A percentile compares a stretch with the other conserved stretches of the same genome.
phyloP scores from a whole-genome alignment of 169 alveolate species.

The Plasmodium yoelii region DNA sequence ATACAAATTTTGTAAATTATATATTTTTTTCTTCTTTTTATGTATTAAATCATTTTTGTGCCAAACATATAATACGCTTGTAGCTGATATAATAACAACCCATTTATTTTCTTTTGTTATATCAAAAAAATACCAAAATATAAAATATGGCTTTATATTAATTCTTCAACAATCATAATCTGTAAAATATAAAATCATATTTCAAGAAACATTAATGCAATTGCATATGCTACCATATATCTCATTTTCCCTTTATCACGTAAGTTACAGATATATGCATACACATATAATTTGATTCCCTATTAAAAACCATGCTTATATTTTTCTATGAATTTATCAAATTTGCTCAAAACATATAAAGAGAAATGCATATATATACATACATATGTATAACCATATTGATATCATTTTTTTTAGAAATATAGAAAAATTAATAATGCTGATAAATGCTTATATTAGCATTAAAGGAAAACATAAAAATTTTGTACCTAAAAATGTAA shows the following conservation, averaged over 20 bases:
- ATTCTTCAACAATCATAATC: conserved; percentile 9
- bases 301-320: not conserved
- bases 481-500: conserved; percentile 52
- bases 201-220: not conserved
- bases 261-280: conserved; percentile 3
- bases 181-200: conserved; percentile 5
- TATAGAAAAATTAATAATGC: conserved; percentile 39
- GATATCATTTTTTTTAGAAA: not conserved
- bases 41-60: not conserved
- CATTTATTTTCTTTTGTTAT: no score
- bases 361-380: not conserved
- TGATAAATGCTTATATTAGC: conserved; percentile 56
- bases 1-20: no score
- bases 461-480: conserved; percentile 61
- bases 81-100: no score
- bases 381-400: conserved; percentile 1
- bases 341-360: not conserved
- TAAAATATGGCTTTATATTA: conserved; percentile 40
- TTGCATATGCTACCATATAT: not conserved
- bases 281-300: not conserved
- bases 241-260: not conserved
- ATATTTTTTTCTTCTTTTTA: no score
- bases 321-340: conserved; percentile 11
- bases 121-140: conserved; percentile 4
- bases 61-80: not conserved